Percentiles rank a stretch among this genome's conserved stretches.
These are phyloP conservation scores for Leishmania aethiopica DNA, from an alignment of 208 protist genomes.

Conservation along the genomic window DNA sequence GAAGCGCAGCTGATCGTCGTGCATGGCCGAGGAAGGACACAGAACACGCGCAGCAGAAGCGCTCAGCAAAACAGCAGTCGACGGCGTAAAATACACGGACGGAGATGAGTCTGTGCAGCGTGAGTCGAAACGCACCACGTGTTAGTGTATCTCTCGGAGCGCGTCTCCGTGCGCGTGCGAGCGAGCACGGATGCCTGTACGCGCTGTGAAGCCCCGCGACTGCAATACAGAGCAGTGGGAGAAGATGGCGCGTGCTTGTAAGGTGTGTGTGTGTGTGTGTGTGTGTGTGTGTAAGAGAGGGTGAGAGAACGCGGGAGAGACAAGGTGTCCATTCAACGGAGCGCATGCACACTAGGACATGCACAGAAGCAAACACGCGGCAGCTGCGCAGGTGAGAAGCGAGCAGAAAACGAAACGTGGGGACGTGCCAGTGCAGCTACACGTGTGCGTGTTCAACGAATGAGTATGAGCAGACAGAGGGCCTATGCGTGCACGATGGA, in stretches of 20 bases:
- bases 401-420: not conserved
- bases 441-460: not conserved
- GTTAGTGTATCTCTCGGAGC: not conserved
- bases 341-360: not conserved
- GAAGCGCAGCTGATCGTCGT: constrained; percentile 24
- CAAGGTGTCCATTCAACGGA: not conserved
- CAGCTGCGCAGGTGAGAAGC: not conserved
- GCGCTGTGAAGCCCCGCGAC: not conserved
- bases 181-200: not conserved
- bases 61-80: not conserved
- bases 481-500: not conserved
- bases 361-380: not conserved
- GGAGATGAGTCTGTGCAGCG: not conserved
- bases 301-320: not conserved
- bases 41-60: not conserved
- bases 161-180: not conserved
- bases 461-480: not conserved
- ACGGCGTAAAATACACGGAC: not conserved
- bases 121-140: not conserved
- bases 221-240: not conserved
- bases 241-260: not conserved
- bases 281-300: not conserved
- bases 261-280: not conserved
- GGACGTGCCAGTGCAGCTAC: not conserved
- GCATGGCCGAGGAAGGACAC: constrained; percentile 2